Percentiles rank a stretch among this genome's conserved stretches.
Conservation (phyloP, 2,329 filamentous ascomycete genomes). For the Penicillium sp. region DNA sequence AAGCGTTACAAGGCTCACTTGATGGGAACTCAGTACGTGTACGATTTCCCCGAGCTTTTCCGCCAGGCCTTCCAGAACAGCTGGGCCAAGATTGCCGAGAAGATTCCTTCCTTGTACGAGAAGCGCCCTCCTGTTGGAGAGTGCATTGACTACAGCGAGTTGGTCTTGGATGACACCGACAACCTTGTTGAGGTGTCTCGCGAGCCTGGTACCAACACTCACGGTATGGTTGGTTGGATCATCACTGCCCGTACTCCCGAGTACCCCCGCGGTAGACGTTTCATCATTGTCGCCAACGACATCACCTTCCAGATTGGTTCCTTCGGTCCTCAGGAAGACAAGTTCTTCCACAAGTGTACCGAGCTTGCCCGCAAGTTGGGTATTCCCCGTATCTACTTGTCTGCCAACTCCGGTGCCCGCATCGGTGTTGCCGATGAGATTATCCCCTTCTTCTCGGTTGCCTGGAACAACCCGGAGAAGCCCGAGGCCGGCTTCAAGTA, state of each 20-base stretch:
- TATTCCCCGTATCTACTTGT: constrained; percentile 95
- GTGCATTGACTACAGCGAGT: constrained; percentile 89
- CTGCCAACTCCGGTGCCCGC: constrained; percentile 97
- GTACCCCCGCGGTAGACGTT: constrained; percentile 87
- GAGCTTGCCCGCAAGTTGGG: constrained; percentile 91
- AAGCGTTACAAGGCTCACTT: constrained; percentile 99
- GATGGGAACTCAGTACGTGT: constrained; percentile 99
- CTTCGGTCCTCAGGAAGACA: constrained; percentile 93
- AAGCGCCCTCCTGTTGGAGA: constrained; percentile 84
- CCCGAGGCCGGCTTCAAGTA: constrained; percentile 95
- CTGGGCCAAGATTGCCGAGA: constrained; percentile 75
- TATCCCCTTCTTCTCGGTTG: constrained; percentile 94
- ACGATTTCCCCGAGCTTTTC: constrained; percentile 99
- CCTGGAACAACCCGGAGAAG: constrained; percentile 82
- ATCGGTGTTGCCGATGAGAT: constrained; percentile 96
- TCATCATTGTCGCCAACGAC: constrained; percentile 97
- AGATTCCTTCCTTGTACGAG: constrained; percentile 70
- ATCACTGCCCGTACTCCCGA: constrained; percentile 93
- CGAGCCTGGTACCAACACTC: constrained; percentile 90
- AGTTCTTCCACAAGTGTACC: constrained; percentile 99
- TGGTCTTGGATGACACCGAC: constrained; percentile 92
- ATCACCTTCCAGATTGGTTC: constrained; percentile 99
- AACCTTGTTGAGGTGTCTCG: constrained; percentile 89
- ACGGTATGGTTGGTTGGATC: constrained; percentile 98
- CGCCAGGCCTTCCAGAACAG: constrained; percentile 95